These are phyloP conservation scores for Ophiostoma triangulosporum DNA, from an alignment of 2,329 filamentous ascomycete genomes.

Conservation along the genomic window DNA sequence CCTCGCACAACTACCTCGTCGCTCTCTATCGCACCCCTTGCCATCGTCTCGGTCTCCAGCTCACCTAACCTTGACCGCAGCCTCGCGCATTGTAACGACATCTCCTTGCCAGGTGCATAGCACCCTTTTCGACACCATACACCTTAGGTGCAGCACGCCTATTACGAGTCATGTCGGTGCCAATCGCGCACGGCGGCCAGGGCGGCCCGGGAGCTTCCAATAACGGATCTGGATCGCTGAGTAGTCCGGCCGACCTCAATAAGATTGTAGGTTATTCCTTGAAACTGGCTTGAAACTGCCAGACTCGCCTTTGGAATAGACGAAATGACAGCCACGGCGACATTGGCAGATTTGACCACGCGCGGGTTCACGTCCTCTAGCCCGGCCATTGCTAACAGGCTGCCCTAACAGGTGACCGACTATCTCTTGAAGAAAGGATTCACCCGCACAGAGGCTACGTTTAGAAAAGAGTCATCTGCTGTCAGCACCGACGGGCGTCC, in stretches of 20 bases:
- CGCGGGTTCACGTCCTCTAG: background rate
- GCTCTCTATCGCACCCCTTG: background rate
- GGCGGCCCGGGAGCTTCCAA: conserved; percentile 4
- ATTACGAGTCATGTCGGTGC: conserved; percentile 10
- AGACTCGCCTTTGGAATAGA: background rate
- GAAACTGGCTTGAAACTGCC: background rate
- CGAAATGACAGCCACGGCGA: background rate
- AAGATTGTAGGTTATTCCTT: conserved; percentile 62
- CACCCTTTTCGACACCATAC: background rate
- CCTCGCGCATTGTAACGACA: background rate
- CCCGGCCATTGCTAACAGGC: background rate
- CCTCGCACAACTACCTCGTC: background rate
- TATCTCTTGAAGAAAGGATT: conserved; percentile 95
- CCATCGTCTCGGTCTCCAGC: background rate
- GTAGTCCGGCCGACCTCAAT: conserved; percentile 66
- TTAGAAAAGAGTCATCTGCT: conserved; percentile 78
- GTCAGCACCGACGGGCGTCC: conserved; percentile 71
- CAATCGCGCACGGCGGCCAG: conserved; percentile 9
- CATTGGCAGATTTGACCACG: background rate
- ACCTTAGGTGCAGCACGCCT: background rate
- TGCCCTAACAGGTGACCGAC: conserved; percentile 56
- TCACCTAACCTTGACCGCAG: background rate
- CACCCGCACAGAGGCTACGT: conserved; percentile 79
- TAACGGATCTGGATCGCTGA: conserved; percentile 17
- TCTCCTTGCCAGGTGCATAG: background rate